phyloP scores from a whole-genome alignment of 495 filamentous ascomycete species.

The Aspergillus biplanus region DNA sequence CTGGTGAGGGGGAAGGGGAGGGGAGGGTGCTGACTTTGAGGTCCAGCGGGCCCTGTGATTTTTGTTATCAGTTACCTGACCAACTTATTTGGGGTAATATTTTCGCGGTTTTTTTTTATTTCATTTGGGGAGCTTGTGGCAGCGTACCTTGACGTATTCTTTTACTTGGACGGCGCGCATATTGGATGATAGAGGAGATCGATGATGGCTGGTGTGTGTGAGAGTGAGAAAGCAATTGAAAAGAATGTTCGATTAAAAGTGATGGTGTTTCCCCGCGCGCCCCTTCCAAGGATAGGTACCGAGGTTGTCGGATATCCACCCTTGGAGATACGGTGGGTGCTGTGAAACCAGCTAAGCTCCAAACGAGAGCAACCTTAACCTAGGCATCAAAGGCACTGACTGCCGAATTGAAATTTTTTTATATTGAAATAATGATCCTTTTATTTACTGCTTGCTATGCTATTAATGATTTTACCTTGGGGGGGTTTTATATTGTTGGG shows the following conservation, averaged over 20 bases:
- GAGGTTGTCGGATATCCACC: slow-evolving; percentile 29
- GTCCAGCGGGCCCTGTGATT: slow-evolving; percentile 69
- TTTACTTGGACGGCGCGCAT: slow-evolving; percentile 88
- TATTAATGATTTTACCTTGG: too few species aligned
- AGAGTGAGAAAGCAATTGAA: neutral
- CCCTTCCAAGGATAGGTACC: slow-evolving; percentile 6
- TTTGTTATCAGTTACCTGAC: too few species aligned
- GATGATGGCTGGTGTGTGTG: neutral
- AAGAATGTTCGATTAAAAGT: neutral
- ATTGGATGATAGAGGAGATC: slow-evolving; percentile 20
- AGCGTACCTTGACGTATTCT: slow-evolving; percentile 76
- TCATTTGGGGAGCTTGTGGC: neutral
- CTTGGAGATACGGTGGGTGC: too few species aligned
- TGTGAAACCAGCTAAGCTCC: too few species aligned
- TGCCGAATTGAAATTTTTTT: too few species aligned
- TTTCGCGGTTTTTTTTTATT: neutral
- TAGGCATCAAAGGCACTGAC: too few species aligned
- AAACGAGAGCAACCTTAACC: too few species aligned
- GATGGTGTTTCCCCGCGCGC: slow-evolving; percentile 1
- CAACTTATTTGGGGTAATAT: neutral
- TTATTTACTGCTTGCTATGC: too few species aligned
- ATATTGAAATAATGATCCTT: too few species aligned
- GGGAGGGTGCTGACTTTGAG: slow-evolving; percentile 75
- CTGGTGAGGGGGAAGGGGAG: slow-evolving; percentile 65
- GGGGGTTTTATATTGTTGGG: too few species aligned